Base-by-base conservation (phyloP, 2,329 filamentous ascomycete species). In the Clonostachys chloroleuca region DNA sequence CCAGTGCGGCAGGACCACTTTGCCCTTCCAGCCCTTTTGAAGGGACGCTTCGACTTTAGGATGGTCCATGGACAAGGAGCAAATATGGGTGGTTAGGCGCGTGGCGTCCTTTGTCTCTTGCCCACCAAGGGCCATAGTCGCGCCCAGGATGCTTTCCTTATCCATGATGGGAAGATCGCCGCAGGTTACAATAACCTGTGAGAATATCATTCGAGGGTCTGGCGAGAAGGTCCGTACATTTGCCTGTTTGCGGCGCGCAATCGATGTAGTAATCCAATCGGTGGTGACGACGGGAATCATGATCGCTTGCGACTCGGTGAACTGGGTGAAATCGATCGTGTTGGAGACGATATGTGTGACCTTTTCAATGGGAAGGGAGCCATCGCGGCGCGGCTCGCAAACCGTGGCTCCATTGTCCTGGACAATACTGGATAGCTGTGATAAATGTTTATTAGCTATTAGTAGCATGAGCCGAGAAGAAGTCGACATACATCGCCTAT, bases 1-100 rank as follows among this genome's bases (percentile, higher is more conserved):
- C 89, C 94, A 97, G 62, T 97, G 94, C 36, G 94, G 94, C 45
- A 99, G 74, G 16, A 99, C 89, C 49, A 96, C 86, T 66, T 90
- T 92, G 65, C 83, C 83, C 47, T 82, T 83, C 46, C 89, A 73
- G 3, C 78, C 78, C 64, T 85, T 95, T 9, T 77, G 70, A 40
- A 73, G 54, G 1, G 85, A 86, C 46, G 81, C 62, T 51, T 77
- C 61, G 51, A 86, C 87, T 62, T 91, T 90, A 4, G 83, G 79
- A 47, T 92, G 81, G 34, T 92, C 84, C 63, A 87, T 75, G 6
- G 81, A 83, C 51, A 96, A 72, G 6, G 92, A 89, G 50, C 95
- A 92, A 47, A 99, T 80, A 65, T 99, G 94, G 3, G 94, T 97
- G 9, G 89, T 89, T 52, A 86, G 65, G 48, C 82, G 87, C 5